phyloP scores from a whole-genome alignment of 768 basidiomycete genomes.

The Tricholomella constricta region DNA sequence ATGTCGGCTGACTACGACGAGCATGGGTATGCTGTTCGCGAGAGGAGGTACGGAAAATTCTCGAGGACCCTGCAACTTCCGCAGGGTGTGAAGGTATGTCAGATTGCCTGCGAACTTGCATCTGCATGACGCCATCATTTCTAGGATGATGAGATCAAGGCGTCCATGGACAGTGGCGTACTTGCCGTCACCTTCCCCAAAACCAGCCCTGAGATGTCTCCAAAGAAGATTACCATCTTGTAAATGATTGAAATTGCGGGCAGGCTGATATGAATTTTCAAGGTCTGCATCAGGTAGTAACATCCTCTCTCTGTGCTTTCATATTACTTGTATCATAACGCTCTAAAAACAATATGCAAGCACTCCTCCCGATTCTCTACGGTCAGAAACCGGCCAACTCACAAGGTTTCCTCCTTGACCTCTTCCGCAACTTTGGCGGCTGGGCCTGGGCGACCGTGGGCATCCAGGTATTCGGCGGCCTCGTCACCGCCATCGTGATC shows the following conservation, averaged over 20 bases:
- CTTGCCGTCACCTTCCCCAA: slow-evolving; percentile 15
- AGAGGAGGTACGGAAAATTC: slow-evolving; percentile 52
- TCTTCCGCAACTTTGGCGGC: slow-evolving; percentile 84
- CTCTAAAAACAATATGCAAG: too few species aligned
- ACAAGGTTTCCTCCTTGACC: slow-evolving; percentile 49
- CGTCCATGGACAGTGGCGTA: slow-evolving; percentile 10
- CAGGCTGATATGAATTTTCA: too few species aligned
- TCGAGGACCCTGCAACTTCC: slow-evolving; percentile 50
- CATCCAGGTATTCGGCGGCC: slow-evolving; percentile 89
- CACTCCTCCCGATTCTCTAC: slow-evolving; percentile 78
- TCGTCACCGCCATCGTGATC: slow-evolving; percentile 94
- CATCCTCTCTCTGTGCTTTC: too few species aligned
- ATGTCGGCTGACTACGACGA: slow-evolving; percentile 33
- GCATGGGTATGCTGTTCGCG: slow-evolving; percentile 41
- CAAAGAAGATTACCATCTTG: slow-evolving; percentile 41
- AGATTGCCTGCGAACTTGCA: slow-evolving; percentile 6
- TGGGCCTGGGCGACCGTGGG: slow-evolving; percentile 97
- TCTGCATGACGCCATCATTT: slow-evolving; percentile 20
- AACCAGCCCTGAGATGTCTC: slow-evolving; percentile 35
- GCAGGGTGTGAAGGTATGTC: slow-evolving; percentile 45
- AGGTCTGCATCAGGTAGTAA: too few species aligned
- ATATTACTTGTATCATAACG: too few species aligned
- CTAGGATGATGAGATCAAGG: slow-evolving; percentile 14
- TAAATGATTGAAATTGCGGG: too few species aligned
- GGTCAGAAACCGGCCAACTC: slow-evolving; percentile 40